Base-by-base conservation (phyloP, 257 asterid species). In the Ilex aquifolium region DNA sequence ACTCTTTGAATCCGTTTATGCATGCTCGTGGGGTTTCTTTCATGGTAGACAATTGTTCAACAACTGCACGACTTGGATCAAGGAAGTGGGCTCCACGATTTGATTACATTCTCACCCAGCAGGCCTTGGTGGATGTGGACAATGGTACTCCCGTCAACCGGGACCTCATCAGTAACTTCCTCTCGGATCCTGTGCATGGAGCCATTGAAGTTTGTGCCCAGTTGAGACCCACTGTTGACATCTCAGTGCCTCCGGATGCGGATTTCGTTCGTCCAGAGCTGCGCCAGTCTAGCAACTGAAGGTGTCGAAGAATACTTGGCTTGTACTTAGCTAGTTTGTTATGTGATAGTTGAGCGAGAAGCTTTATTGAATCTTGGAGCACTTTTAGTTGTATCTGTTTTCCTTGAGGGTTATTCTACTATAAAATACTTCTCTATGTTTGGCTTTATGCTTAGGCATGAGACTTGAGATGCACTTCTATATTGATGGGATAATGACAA, bases 71-170 rank as follows among this genome's bases (percentile, higher is more conserved):
- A 2, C 58, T 88, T 70, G 98, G 98, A 31, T 86, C 98, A 4
- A 85, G 97, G 79, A 91, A 91, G 71, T 91, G 98, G 97, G 96
- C 98, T 4, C 95, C 96, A 5, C 73, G 96, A 49, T 91, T 91
- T 10, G 98, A 91, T 46, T 91, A 88, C 76, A 71, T 84, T 64
- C 83, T 91, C 50, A 91, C 95, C 16, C 98, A 91, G 72, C 97
- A 91, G 78, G 97, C 98, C 4, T 78, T 91, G 44, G 97, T 88
- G 48, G 84, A 95, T 0, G 95, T 88, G 39, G 96, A 91, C 69
- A 79, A 72, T 29, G 69, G 63, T 0, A 5, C 88, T 50, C 83
- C 98, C 16, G 79, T 91, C 71, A 91, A 86, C 72, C 71, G 13
- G 59, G 98, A 88, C 69, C 92, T 91, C 65, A 76, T 91, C 78